Conservation (phyloP, 1,139 yeast genomes). For the Yamadazyma sp. region DNA sequence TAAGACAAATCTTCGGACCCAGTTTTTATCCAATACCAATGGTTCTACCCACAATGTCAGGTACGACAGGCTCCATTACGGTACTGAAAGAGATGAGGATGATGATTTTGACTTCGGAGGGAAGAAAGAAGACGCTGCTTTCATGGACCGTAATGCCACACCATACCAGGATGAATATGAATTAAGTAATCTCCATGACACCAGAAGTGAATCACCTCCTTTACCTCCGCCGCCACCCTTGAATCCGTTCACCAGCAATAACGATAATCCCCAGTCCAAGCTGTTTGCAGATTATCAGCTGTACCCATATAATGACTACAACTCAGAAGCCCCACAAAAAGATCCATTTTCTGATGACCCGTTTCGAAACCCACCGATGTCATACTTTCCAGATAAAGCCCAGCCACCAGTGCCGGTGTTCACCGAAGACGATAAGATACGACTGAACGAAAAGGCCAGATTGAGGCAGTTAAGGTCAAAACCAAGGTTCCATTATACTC, state of each 20-base stretch:
- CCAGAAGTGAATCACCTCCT: conserved; percentile 2
- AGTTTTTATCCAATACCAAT: conserved; percentile 18
- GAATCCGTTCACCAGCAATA: conserved; percentile 9
- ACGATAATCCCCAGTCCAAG: conserved; percentile 1
- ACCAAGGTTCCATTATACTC: conserved; percentile 46
- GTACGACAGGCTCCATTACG: conserved; percentile 3
- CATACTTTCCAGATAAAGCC: conserved; percentile 14
- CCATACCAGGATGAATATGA: conserved; percentile 10
- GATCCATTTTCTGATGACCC: conserved; percentile 8
- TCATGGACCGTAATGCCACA: not conserved
- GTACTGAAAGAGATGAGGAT: conserved; percentile 3
- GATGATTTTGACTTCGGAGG: conserved; percentile 14
- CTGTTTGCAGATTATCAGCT: conserved; percentile 8
- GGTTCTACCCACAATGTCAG: conserved; percentile 13
- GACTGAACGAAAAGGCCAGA: conserved; percentile 27
- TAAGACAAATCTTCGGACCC: conserved; percentile 11
- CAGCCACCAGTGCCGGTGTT: conserved; percentile 17
- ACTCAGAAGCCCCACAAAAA: too few relatives aligned
- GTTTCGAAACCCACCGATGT: conserved; percentile 12
- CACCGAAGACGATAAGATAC: conserved; percentile 19
- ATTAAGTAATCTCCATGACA: conserved; percentile 5
- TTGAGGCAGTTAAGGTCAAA: conserved; percentile 25
- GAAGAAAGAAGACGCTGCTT: conserved; percentile 1
- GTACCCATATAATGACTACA: conserved; percentile 10
- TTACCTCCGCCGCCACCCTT: conserved; percentile 6